Conservation (phyloP, 345 rosid species). For the Aegle marmelos region DNA sequence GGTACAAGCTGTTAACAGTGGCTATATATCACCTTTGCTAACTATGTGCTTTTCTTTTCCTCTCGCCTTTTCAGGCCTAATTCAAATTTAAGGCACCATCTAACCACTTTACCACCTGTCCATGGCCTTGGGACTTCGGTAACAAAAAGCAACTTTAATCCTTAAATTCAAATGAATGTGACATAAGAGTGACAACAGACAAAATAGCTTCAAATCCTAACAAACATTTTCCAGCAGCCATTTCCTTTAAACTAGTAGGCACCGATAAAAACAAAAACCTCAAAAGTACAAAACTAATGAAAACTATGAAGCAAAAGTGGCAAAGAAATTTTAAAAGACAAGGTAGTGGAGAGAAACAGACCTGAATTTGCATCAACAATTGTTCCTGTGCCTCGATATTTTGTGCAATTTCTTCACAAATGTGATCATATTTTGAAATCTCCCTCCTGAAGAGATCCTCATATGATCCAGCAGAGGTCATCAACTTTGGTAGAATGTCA, state of each 20-base stretch:
- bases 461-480: slow-evolving; percentile 81
- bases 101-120: slow-evolving; percentile 5
- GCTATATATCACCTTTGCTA: not conserved
- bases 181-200: not conserved
- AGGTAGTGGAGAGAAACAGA: slow-evolving; percentile 18
- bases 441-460: slow-evolving; percentile 98
- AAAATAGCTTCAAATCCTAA: not conserved
- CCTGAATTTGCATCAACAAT: slow-evolving; percentile 88
- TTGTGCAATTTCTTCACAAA: slow-evolving; percentile 80
- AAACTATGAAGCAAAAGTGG: not conserved
- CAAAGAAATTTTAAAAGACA: not conserved
- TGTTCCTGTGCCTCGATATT: slow-evolving; percentile 95
- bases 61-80: not conserved
- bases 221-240: not conserved
- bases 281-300: not conserved
- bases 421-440: slow-evolving; percentile 77
- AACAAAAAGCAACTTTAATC: not conserved
- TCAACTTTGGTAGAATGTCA: slow-evolving; percentile 94
- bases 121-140: not conserved
- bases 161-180: not conserved
- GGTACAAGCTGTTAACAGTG: not conserved
- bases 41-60: not conserved
- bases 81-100: not conserved
- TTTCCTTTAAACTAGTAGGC: not conserved
- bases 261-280: not conserved